Evolutionary conservation across 371 early-diverging fungal genomes (phyloP), one percentile per base, ranked within the genome.

Genomic region (Saksenaea vasiformis): DNA sequence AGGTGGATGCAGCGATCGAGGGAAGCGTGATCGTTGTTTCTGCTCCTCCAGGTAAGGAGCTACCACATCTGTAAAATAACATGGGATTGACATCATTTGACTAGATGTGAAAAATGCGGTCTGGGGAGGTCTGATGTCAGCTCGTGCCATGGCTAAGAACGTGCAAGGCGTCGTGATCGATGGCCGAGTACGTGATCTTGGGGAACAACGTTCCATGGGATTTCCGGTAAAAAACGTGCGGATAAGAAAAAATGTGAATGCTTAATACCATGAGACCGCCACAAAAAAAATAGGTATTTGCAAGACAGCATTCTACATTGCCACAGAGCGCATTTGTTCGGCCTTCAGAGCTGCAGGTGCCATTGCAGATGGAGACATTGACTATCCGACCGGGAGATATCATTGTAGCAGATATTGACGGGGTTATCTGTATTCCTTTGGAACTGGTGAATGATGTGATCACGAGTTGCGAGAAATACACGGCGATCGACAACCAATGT

Each of bases 51-150:
- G 73, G 77, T 68, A 72, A 44, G 22, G 17, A 22, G 26, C 10
- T 26, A 27, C 37, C 31, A 57, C 36, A 15, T 41, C 26, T 34
- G 13, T 36, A 7, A 19, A 31, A 28, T 34, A n/a, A 60, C 37
- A 41, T 47, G 51, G 51, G 51, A 47, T 47, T 47, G 22, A 36
- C 19, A 59, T 55, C 37, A 37, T 39, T 61, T 47, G 47, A 28
- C n/a, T 65, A 81, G 82, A 67, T 53, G 76, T 77, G 28, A 81
- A 83, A 54, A 92, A 92, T 65, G 94, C 93, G 10, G 87, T 90
- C 19, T 93, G 90, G 88, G 95, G 95, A 15, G 93, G 93, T 5
- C 77, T 93, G 24, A 89, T 93, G 89, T 84, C 88, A 0, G 88
- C 92, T 11, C 80, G 95, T 64, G 93, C 92, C 0, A 81, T 81